Evolutionary conservation across 306 rosid genomes (phyloP).

Genomic region (Lablab purpureus): DNA sequence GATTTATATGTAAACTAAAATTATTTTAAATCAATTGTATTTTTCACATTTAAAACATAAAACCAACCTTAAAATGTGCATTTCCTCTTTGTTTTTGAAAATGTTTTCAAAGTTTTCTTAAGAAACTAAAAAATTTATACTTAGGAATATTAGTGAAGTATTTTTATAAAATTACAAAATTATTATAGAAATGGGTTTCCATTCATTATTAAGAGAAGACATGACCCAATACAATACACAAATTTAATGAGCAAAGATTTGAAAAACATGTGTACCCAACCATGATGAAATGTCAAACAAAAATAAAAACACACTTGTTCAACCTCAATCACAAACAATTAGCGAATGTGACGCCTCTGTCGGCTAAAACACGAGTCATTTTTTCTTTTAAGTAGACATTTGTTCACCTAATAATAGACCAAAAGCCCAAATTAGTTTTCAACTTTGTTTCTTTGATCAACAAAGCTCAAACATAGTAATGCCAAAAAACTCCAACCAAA

Average conservation of each 20-base stretch:
- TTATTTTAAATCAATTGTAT: too few species aligned
- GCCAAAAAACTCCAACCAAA: background rate
- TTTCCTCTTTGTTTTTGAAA: too few species aligned
- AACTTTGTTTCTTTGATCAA: background rate
- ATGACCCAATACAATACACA: background rate
- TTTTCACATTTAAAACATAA: too few species aligned
- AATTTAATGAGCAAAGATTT: background rate
- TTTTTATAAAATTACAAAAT: background rate
- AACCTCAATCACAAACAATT: background rate
- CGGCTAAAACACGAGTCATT: conserved; percentile 5
- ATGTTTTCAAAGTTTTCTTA: too few species aligned
- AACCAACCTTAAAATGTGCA: too few species aligned
- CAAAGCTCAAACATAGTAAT: background rate
- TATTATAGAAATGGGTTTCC: background rate
- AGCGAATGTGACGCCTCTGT: background rate
- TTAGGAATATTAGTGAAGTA: background rate
- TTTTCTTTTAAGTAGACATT: background rate
- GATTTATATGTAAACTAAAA: too few species aligned
- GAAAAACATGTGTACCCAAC: background rate
- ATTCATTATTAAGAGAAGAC: background rate
- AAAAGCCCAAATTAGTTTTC: background rate
- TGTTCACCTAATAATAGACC: conserved; percentile 29
- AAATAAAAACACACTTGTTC: background rate
- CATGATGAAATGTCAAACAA: conserved; percentile 1
- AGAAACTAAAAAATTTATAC: too few species aligned